Conservation (phyloP, 208 protist genomes). For the Leishmania arabica region DNA sequence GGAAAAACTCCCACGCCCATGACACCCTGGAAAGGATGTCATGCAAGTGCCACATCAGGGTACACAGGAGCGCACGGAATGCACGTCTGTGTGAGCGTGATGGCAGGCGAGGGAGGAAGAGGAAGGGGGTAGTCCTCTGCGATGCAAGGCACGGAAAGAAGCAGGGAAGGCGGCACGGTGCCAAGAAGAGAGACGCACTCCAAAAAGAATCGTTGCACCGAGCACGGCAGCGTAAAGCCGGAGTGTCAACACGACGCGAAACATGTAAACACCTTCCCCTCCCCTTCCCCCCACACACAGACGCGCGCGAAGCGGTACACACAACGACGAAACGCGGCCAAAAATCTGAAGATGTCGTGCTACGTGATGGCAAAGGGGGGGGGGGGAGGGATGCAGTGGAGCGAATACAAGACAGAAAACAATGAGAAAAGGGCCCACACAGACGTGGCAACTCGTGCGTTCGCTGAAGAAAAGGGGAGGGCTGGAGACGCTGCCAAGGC, state of each 20-base stretch:
- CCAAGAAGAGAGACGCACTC: not conserved
- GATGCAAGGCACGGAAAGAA: too few relatives aligned
- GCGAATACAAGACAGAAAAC: not conserved
- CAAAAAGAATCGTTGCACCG: not conserved
- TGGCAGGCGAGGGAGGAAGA: not conserved
- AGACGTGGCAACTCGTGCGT: not conserved
- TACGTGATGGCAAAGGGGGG: not conserved
- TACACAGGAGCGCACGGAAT: not conserved
- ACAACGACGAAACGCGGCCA: not conserved
- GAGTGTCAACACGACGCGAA: not conserved
- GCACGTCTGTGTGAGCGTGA: not conserved
- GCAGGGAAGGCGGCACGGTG: not conserved
- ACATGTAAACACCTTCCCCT: not conserved
- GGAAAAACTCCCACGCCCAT: slow-evolving; percentile 36
- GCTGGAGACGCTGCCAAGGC: not conserved
- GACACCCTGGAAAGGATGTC: slow-evolving; percentile 4
- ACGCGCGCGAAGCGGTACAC: not conserved
- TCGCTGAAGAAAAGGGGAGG: not conserved
- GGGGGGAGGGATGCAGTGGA: not conserved
- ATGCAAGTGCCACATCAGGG: not conserved
- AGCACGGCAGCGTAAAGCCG: not conserved
- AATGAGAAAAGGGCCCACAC: not conserved
- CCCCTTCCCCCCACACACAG: too few relatives aligned
- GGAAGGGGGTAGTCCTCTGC: not conserved
- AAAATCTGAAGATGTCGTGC: not conserved